phyloP scores from a whole-genome alignment of 2,329 filamentous ascomycete genomes.

The Penicillium sp. region DNA sequence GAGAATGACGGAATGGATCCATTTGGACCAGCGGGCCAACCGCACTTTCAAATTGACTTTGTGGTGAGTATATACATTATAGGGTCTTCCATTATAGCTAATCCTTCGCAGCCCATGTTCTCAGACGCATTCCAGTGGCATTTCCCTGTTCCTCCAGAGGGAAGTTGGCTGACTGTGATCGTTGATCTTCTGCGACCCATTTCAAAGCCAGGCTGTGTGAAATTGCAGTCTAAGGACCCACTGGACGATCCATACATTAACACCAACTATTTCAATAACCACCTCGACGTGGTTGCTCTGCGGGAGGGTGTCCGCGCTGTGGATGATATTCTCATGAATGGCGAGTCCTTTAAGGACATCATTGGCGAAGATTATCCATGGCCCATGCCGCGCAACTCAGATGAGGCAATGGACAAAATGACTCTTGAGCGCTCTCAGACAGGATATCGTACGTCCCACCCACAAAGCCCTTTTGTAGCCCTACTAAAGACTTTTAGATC shows the following conservation, averaged over 20 bases:
- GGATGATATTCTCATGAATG: constrained; percentile 54
- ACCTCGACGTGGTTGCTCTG: constrained; percentile 55
- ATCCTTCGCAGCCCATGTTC: constrained; percentile 48
- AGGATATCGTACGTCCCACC: constrained; percentile 10
- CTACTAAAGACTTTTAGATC: constrained; percentile 31
- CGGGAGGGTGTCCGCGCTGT: constrained; percentile 57
- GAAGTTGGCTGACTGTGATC: constrained; percentile 57
- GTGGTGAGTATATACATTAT: constrained; percentile 34
- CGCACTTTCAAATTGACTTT: constrained; percentile 63
- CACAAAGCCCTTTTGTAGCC: neutral
- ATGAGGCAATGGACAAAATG: constrained; percentile 55
- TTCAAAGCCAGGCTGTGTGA: constrained; percentile 44
- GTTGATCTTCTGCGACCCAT: constrained; percentile 49
- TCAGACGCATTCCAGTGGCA: constrained; percentile 51
- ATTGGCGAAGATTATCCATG: constrained; percentile 53
- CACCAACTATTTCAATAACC: constrained; percentile 48
- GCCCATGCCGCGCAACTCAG: constrained; percentile 55
- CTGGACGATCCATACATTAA: constrained; percentile 40
- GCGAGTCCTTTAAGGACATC: constrained; percentile 52
- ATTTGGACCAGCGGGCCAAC: constrained; percentile 56
- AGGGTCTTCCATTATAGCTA: no score
- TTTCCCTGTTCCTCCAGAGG: constrained; percentile 41
- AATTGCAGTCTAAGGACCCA: constrained; percentile 39
- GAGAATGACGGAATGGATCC: constrained; percentile 48
- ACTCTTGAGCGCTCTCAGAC: constrained; percentile 60